Base-by-base conservation (phyloP, 108 stramenopile species). In the Aurantiochytrium sp. region DNA sequence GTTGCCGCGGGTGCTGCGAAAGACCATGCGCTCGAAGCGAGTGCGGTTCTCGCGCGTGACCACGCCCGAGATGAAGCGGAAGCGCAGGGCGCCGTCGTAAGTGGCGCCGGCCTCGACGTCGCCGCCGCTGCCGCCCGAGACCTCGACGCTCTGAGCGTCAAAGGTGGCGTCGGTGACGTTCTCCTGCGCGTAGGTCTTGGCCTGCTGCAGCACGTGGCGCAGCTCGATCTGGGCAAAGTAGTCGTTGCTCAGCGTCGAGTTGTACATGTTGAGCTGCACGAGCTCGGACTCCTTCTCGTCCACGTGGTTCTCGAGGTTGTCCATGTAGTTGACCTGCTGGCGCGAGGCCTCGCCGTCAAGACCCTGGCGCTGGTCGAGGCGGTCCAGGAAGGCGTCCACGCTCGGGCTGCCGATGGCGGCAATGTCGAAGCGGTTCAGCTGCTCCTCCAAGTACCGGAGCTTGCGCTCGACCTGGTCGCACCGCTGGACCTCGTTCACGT, bases 381-480 rank as follows among this genome's bases (percentile, higher is more conserved):
- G 50, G 45, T 96, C 96, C 45, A 97, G 68, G 36, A 97, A 86
- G 48, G 90, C 89, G 36, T 88, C 91, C 12, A 90, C 81, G 2
- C 91, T 50, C n/a, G 86, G 87, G 32, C 90, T 52, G 22, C 88
- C 37, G 8, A 88, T 52, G 30, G 92, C 59, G 55, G 91, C 69
- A 19, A 98, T 89, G 50, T 94, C 95, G 73, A 98, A 97, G 89
- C 96, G 95, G 48, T 96, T 94, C 86, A 97, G 95, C 89, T 98
- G 96, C 30, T 89, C 89, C 15, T 87, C 87, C 69, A 98, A 95
- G 92, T 94, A 98, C 39, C 96, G 95, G 27, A 98, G 94, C 91
- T 99, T 99, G 73, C 97, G 97, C 90, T 99, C 98, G 54, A 99
- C 91, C 88, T 98, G 97, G 89, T 99, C 98, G 89, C 97, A 98